phyloP scores from a whole-genome alignment of 345 rosid species.

The Citrus unshiu region DNA sequence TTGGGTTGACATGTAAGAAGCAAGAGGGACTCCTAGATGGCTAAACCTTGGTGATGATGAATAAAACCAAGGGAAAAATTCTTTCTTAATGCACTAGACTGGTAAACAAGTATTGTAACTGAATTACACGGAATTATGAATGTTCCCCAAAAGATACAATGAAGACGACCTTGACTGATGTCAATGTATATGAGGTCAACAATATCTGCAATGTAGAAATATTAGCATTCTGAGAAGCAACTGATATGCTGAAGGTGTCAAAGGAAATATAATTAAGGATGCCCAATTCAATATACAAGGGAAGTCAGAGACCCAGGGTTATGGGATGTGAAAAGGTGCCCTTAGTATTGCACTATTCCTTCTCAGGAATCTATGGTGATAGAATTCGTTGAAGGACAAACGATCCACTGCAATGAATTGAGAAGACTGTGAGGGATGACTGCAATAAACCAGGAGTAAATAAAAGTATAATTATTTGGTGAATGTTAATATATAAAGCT shows the following conservation, averaged over 20 bases:
- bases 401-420: conserved; percentile 13
- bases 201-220: background rate
- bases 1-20: too few species aligned
- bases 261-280: background rate
- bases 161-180: background rate
- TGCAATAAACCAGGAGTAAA: background rate
- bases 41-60: too few species aligned
- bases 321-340: background rate
- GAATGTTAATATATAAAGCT: background rate
- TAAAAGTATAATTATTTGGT: background rate
- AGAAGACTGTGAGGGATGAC: background rate
- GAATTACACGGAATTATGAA: background rate
- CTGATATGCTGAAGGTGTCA: background rate
- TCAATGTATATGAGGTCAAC: background rate
- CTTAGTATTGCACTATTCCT: background rate
- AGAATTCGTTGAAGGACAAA: conserved; percentile 26
- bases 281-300: background rate
- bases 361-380: conserved; percentile 28
- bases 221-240: background rate
- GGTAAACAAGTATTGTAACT: background rate
- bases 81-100: background rate
- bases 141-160: background rate
- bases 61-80: too few species aligned
- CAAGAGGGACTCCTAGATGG: too few species aligned
- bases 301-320: background rate